phyloP scores from a whole-genome alignment of 2,329 filamentous ascomycete genomes.

The Clonostachys byssicola region DNA sequence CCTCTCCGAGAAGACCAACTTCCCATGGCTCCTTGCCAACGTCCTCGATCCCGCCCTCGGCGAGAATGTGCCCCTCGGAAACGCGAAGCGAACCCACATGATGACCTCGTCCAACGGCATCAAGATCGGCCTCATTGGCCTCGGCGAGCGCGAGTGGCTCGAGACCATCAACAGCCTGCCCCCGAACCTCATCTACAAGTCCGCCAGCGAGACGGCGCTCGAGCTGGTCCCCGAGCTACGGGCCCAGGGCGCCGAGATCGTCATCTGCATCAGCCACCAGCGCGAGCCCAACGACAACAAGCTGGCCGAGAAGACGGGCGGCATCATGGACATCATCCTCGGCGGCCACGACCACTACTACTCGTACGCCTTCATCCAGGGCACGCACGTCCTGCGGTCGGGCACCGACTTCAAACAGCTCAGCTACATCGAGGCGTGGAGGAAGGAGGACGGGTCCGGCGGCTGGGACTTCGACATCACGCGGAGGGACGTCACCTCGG shows the following conservation, averaged over 20 bases:
- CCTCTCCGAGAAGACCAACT: conserved; percentile 69
- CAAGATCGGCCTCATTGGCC: conserved; percentile 79
- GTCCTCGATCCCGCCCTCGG: conserved; percentile 81
- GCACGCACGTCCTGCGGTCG: conserved; percentile 79
- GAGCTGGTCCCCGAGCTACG: conserved; percentile 71
- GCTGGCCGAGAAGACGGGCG: conserved; percentile 69
- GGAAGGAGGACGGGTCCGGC: conserved; percentile 33
- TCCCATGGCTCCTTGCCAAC: conserved; percentile 89
- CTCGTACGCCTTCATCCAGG: conserved; percentile 70
- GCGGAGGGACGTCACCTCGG: conserved; percentile 68
- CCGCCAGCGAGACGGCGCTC: conserved; percentile 69
- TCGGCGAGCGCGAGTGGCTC: conserved; percentile 86
- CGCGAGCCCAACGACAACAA: conserved; percentile 88
- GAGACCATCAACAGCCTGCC: conserved; percentile 85
- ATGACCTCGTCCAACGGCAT: conserved; percentile 78
- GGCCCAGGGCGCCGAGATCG: conserved; percentile 73
- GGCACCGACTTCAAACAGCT: conserved; percentile 91
- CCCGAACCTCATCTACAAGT: conserved; percentile 77
- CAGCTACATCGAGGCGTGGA: conserved; percentile 78
- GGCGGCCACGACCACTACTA: conserved; percentile 93
- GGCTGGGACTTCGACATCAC: conserved; percentile 78
- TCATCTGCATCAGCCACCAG: conserved; percentile 81
- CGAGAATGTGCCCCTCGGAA: conserved; percentile 68
- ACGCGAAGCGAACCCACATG: conserved; percentile 72
- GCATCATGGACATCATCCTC: conserved; percentile 78